These are phyloP conservation scores for Blechomonas ayalai DNA, from an alignment of 208 protist species.

Conservation along the genomic window DNA sequence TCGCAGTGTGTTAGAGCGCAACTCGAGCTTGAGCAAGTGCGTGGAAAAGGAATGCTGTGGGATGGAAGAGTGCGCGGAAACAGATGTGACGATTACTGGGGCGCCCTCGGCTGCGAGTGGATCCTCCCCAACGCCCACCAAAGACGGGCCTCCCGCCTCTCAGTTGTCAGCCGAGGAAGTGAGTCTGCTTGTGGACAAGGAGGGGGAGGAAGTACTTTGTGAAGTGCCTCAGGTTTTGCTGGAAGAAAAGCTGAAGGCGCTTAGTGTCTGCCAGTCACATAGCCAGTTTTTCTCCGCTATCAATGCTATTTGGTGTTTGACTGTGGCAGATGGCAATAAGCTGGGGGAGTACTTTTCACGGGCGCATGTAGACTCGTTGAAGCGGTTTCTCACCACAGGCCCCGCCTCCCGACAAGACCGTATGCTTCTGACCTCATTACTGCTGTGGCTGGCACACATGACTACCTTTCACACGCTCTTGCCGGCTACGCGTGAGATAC, in stretches of 20 bases:
- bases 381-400: conserved; percentile 38
- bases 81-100: too few species aligned
- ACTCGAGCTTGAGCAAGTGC: too few species aligned
- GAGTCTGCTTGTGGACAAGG: conserved; percentile 26
- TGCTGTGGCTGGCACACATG: conserved; percentile 59
- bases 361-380: conserved; percentile 21
- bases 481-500: conserved; percentile 13
- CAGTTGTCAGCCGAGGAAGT: conserved; percentile 23
- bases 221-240: conserved; percentile 22
- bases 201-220: conserved; percentile 18
- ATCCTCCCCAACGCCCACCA: too few species aligned
- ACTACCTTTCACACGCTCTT: conserved; percentile 22
- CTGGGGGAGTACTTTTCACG: conserved; percentile 24
- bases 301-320: conserved; percentile 66
- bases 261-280: conserved; percentile 34
- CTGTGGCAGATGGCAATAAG: conserved; percentile 28
- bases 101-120: too few species aligned
- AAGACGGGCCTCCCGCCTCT: too few species aligned
- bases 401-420: conserved; percentile 60
- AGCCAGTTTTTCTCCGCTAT: conserved; percentile 56
- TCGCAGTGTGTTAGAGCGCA: background rate
- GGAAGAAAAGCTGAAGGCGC: conserved; percentile 18
- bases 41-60: too few species aligned
- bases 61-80: too few species aligned
- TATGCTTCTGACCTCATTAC: conserved; percentile 50